Conservation (phyloP, 2,329 filamentous ascomycete species). For the Bipolaris oryzae region DNA sequence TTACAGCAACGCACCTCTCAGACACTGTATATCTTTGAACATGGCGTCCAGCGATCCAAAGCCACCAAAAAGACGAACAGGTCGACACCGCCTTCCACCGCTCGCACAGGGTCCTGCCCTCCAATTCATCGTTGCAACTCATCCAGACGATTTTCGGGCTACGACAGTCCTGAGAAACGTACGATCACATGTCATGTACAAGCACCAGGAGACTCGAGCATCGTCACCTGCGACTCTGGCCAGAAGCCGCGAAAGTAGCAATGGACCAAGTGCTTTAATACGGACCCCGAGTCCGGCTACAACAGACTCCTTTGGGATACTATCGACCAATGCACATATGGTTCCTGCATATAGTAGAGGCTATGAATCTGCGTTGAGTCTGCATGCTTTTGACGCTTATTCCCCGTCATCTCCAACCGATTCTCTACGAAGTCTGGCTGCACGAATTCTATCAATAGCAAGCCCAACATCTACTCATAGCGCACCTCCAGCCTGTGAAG, state of each 20-base stretch:
- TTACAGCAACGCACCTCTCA: background rate
- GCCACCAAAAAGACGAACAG: slow-evolving; percentile 32
- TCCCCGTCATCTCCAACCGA: slow-evolving; percentile 27
- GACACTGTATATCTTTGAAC: background rate
- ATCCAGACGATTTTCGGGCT: slow-evolving; percentile 43
- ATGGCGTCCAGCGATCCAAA: slow-evolving; percentile 35
- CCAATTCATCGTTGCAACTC: slow-evolving; percentile 43
- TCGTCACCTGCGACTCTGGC: slow-evolving; percentile 23
- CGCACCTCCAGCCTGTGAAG: slow-evolving; percentile 29
- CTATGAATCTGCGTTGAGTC: slow-evolving; percentile 24
- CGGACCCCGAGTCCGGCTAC: slow-evolving; percentile 33
- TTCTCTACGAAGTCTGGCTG: slow-evolving; percentile 30
- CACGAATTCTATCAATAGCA: slow-evolving; percentile 33
- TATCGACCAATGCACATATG: slow-evolving; percentile 19
- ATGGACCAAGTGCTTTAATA: slow-evolving; percentile 12
- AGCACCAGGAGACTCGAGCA: slow-evolving; percentile 34
- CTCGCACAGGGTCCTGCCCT: slow-evolving; percentile 40
- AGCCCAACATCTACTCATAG: slow-evolving; percentile 29
- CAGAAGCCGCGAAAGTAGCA: slow-evolving; percentile 26
- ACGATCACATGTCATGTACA: slow-evolving; percentile 48
- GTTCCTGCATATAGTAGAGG: slow-evolving; percentile 12
- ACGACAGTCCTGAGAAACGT: slow-evolving; percentile 42
- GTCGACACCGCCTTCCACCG: slow-evolving; percentile 40
- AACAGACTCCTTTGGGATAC: slow-evolving; percentile 20
- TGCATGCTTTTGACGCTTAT: slow-evolving; percentile 24